Evolutionary conservation across 228 moss, liverwort and hornwort genomes (phyloP).

Genomic region (Sphagnum fallax): DNA sequence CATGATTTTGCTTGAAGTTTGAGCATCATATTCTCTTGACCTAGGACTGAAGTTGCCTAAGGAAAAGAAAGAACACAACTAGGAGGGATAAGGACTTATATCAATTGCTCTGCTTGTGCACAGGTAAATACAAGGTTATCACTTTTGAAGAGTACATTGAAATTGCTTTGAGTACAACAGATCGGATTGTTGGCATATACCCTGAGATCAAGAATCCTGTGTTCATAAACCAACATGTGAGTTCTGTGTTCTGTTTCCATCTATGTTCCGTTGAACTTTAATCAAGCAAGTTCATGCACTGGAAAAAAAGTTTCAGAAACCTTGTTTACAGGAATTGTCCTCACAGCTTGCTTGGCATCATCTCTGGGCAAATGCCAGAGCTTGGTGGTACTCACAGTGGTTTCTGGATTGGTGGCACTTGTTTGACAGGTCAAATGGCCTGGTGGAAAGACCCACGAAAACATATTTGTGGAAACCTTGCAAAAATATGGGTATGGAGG

Average conservation of each 20-base stretch:
- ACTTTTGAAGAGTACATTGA: conserved; percentile 74
- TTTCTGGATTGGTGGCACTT: background rate
- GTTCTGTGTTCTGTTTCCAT: conserved; percentile 9
- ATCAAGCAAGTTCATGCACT: background rate
- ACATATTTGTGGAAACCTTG: conserved; percentile 52
- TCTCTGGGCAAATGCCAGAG: no score
- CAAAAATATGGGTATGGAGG: conserved; percentile 61
- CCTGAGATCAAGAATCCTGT: conserved; percentile 86
- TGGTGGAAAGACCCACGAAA: conserved; percentile 49
- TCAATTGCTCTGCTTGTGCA: background rate
- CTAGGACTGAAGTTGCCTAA: no score
- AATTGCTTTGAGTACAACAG: conserved; percentile 63
- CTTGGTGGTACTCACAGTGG: background rate
- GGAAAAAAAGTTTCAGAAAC: background rate
- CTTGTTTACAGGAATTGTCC: no score
- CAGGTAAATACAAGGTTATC: conserved; percentile 54
- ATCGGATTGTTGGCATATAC: conserved; percentile 75
- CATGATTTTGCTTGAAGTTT: no score
- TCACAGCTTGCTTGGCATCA: no score
- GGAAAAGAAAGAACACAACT: no score
- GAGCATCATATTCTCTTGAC: no score
- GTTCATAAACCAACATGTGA: conserved; percentile 67
- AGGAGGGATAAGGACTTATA: no score
- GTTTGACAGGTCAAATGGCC: conserved; percentile 76
- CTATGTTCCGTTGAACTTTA: background rate